Conservation (phyloP, 495 filamentous ascomycete species). For the Podospora tetraspora region DNA sequence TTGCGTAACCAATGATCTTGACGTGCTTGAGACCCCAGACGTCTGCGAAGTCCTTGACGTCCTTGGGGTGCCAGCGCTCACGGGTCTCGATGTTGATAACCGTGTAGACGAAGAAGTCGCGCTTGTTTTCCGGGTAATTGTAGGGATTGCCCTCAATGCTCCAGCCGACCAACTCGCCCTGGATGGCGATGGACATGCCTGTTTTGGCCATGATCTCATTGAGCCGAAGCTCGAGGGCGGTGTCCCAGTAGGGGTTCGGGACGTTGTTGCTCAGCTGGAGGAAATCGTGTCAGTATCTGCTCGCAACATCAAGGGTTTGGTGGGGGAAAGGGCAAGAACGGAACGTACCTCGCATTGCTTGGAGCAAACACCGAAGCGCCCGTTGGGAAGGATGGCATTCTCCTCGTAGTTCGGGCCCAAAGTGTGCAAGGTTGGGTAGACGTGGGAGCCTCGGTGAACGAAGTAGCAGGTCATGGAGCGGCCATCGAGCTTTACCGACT, state of each 20-base stretch:
- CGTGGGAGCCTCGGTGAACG: not conserved
- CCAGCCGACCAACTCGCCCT: slow-evolving; percentile 29
- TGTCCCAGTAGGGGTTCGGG: slow-evolving; percentile 16
- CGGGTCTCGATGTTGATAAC: slow-evolving; percentile 18
- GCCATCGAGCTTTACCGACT: slow-evolving; percentile 28
- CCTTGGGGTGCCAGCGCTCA: slow-evolving; percentile 11
- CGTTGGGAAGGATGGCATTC: slow-evolving; percentile 12
- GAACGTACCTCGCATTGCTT: slow-evolving; percentile 8
- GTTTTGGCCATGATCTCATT: slow-evolving; percentile 12
- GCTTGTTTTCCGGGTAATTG: slow-evolving; percentile 3
- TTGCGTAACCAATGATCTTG: slow-evolving; percentile 22
- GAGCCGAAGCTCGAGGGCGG: slow-evolving; percentile 10
- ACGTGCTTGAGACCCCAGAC: slow-evolving; percentile 23
- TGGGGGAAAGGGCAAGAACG: not conserved
- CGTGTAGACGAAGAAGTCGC: slow-evolving; percentile 22
- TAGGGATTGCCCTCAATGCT: slow-evolving; percentile 22
- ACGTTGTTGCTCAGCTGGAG: not conserved
- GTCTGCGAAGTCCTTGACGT: slow-evolving; percentile 12
- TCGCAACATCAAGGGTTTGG: not conserved
- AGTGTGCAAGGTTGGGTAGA: not conserved
- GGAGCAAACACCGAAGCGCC: slow-evolving; percentile 29
- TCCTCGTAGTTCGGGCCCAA: not conserved
- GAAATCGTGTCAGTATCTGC: slow-evolving; percentile 2
- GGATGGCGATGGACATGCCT: slow-evolving; percentile 19
- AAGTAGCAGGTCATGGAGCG: slow-evolving; percentile 24